Percentiles rank a stretch among this genome's conserved stretches.
Conservation (phyloP, 2,329 filamentous ascomycete genomes). For the Aspergillus quadricinctus region DNA sequence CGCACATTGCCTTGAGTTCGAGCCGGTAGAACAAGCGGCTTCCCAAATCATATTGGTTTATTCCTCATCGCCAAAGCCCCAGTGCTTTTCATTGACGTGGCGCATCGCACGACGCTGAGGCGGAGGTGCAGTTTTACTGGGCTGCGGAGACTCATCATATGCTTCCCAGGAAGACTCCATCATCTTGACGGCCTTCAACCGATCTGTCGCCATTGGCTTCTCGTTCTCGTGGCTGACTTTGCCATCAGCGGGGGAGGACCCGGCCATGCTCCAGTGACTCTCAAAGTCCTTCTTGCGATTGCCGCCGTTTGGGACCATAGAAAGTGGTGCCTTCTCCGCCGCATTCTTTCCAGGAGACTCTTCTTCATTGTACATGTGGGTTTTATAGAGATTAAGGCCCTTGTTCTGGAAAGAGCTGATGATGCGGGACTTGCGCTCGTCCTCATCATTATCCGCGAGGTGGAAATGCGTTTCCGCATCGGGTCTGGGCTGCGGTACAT, state of each 20-base stretch:
- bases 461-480: slow-evolving; percentile 82
- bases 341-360: slow-evolving; percentile 38
- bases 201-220: slow-evolving; percentile 52
- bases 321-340: slow-evolving; percentile 46
- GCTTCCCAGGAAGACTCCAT: slow-evolving; percentile 60
- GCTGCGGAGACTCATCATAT: slow-evolving; percentile 35
- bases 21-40: background rate
- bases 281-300: slow-evolving; percentile 73
- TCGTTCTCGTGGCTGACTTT: slow-evolving; percentile 39
- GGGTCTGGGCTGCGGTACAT: slow-evolving; percentile 65
- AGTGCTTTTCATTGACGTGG: slow-evolving; percentile 35
- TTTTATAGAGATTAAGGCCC: slow-evolving; percentile 69
- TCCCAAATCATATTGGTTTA: background rate
- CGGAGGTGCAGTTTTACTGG: slow-evolving; percentile 22
- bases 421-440: slow-evolving; percentile 40
- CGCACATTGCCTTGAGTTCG: background rate
- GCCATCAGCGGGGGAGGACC: slow-evolving; percentile 41
- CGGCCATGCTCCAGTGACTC: slow-evolving; percentile 70
- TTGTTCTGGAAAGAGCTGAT: slow-evolving; percentile 59
- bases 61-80: slow-evolving; percentile 41
- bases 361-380: slow-evolving; percentile 64
- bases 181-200: slow-evolving; percentile 67
- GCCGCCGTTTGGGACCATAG: slow-evolving; percentile 67
- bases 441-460: slow-evolving; percentile 71
- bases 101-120: slow-evolving; percentile 22